Percentiles rank a stretch among this genome's conserved stretches.
phyloP scores from a whole-genome alignment of 768 basidiomycete genomes.

The Rhizopogon rudus region DNA sequence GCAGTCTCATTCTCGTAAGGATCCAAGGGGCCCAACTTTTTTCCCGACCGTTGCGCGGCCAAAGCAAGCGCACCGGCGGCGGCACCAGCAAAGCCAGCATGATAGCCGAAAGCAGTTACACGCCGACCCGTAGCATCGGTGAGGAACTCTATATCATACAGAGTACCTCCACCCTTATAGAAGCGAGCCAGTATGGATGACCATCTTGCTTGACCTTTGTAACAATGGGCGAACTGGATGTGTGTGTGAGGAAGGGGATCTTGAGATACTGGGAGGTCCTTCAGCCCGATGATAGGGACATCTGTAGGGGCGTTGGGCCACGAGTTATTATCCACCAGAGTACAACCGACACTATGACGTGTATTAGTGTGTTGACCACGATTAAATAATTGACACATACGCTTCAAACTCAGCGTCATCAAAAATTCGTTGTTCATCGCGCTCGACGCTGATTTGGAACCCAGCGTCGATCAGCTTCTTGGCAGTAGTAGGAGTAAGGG shows the following conservation, averaged over 20 bases:
- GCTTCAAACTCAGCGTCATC: constrained; percentile 88
- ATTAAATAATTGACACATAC: constrained; percentile 44
- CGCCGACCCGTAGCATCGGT: constrained; percentile 79
- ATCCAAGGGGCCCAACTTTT: constrained; percentile 60
- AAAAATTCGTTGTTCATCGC: constrained; percentile 92
- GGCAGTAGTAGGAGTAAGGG: constrained; percentile 88
- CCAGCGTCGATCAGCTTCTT: constrained; percentile 85
- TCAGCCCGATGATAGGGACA: constrained; percentile 88
- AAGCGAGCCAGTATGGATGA: constrained; percentile 81
- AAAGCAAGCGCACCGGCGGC: constrained; percentile 85
- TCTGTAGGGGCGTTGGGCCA: constrained; percentile 82
- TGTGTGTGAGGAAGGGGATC: constrained; percentile 89
- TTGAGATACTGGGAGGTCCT: constrained; percentile 85
- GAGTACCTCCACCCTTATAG: constrained; percentile 70
- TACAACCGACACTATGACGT: constrained; percentile 75
- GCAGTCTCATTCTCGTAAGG: constrained; percentile 82
- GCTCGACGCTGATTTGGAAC: constrained; percentile 88
- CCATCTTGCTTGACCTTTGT: constrained; percentile 96
- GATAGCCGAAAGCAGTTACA: constrained; percentile 96
- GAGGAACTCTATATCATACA: constrained; percentile 97
- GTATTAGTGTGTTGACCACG: constrained; percentile 3
- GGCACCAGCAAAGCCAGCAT: constrained; percentile 98
- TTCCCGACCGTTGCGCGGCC: constrained; percentile 58
- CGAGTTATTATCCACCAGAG: constrained; percentile 78
- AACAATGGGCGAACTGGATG: constrained; percentile 98